Conservation (phyloP, 228 moss, liverwort and hornwort species). For the Sphagnum magellanicum region DNA sequence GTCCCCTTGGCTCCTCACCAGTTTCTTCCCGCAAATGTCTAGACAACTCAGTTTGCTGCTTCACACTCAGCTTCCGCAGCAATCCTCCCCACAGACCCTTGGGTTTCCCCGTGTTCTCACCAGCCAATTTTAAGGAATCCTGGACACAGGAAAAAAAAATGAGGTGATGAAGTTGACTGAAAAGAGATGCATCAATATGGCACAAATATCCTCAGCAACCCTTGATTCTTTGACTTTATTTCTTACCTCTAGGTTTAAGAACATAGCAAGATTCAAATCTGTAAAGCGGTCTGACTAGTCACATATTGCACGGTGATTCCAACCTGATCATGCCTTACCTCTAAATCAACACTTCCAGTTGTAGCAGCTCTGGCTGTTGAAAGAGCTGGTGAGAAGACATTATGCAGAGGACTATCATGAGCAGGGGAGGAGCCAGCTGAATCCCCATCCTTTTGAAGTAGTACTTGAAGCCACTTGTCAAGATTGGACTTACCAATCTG, state of each 20-base stretch:
- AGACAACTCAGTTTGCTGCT: conserved; percentile 17
- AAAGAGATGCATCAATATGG: no score
- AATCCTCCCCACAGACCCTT: conserved; percentile 28
- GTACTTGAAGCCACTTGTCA: conserved; percentile 51
- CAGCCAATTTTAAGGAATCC: conserved; percentile 16
- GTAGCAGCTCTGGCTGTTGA: conserved; percentile 22
- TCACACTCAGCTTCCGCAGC: conserved; percentile 37
- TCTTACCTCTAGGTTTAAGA: no score
- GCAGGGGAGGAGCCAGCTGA: conserved; percentile 24
- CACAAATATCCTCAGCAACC: no score
- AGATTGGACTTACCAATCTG: conserved; percentile 36
- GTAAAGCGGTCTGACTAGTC: no score
- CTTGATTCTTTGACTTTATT: no score
- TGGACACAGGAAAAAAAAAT: conserved; percentile 4
- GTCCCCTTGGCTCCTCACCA: not conserved
- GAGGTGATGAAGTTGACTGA: not conserved
- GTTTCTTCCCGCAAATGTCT: not conserved
- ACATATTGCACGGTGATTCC: not conserved
- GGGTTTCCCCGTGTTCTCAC: conserved; percentile 21
- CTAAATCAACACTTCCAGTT: conserved; percentile 16
- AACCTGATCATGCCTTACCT: conserved; percentile 19
- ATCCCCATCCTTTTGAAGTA: conserved; percentile 20
- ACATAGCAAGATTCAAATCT: no score
- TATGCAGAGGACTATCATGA: conserved; percentile 5
- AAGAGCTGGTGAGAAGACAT: conserved; percentile 3